phyloP scores from a whole-genome alignment of 257 asterid species.

The Solanum clarkiae region DNA sequence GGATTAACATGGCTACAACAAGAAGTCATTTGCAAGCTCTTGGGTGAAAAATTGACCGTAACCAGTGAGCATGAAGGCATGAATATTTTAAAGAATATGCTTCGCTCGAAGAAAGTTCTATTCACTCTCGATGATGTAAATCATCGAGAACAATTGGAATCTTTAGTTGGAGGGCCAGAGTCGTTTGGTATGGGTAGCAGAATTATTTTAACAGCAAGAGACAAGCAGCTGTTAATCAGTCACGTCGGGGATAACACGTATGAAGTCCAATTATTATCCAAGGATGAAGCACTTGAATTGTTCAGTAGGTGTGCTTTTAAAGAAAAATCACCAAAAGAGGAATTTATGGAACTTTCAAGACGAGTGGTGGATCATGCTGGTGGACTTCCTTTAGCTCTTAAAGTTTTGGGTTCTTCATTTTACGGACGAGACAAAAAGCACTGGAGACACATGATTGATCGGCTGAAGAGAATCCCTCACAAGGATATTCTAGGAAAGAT shows the following conservation, averaged over 20 bases:
- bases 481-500: not conserved
- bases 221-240: not conserved
- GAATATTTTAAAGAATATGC: not conserved
- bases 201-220: not conserved
- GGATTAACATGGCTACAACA: not conserved
- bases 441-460: not conserved
- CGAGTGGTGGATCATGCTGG: not conserved
- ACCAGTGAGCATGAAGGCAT: not conserved
- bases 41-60: not conserved
- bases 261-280: not conserved
- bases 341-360: not conserved
- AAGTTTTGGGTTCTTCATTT: constrained; percentile 1
- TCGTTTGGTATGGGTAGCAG: not conserved
- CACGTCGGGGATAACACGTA: not conserved
- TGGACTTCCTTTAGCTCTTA: constrained; percentile 2
- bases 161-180: not conserved
- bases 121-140: not conserved
- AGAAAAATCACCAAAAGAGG: not conserved
- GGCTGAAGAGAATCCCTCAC: not conserved
- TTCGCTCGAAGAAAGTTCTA: not conserved
- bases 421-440: not conserved
- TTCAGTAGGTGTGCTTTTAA: not conserved
- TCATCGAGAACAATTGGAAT: not conserved
- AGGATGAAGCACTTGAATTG: not conserved
- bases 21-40: not conserved